These are phyloP conservation scores for Clonostachys sp. DNA, from an alignment of 2,329 filamentous ascomycete species.

Conservation along the genomic window DNA sequence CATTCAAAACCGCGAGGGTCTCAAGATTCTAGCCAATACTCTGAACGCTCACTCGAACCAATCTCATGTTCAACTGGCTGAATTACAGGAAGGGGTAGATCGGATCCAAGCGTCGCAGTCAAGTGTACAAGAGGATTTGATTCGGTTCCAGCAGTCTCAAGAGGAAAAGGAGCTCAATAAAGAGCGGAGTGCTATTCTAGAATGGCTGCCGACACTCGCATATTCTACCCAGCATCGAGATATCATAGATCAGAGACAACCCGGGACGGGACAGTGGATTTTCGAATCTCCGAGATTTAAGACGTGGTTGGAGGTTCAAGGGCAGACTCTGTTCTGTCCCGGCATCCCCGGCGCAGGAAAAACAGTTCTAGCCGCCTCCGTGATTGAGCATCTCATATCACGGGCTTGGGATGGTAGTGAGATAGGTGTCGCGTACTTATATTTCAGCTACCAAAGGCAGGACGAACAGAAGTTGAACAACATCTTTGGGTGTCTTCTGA, in stretches of 20 bases:
- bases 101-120: too few species aligned
- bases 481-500: constrained; percentile 25
- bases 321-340: constrained; percentile 34
- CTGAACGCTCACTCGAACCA: too few species aligned
- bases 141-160: too few species aligned
- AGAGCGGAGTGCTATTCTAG: constrained; percentile 9
- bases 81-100: too few species aligned
- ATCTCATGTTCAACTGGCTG: too few species aligned
- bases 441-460: constrained; percentile 32
- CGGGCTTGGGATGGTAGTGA: constrained; percentile 9
- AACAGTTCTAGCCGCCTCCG: constrained; percentile 34
- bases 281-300: constrained; percentile 27
- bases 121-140: too few species aligned
- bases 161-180: neutral
- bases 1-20: neutral
- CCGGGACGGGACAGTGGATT: constrained; percentile 39
- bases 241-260: constrained; percentile 22
- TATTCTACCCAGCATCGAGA: constrained; percentile 32
- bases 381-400: constrained; percentile 29
- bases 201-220: constrained; percentile 31
- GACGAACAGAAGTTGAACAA: constrained; percentile 25
- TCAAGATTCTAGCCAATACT: too few species aligned
- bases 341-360: constrained; percentile 44
- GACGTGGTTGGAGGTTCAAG: constrained; percentile 16
- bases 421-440: constrained; percentile 38